Evolutionary conservation across 306 rosid species (phyloP).

Genomic region (Ammopiptanthus mongolicus): DNA sequence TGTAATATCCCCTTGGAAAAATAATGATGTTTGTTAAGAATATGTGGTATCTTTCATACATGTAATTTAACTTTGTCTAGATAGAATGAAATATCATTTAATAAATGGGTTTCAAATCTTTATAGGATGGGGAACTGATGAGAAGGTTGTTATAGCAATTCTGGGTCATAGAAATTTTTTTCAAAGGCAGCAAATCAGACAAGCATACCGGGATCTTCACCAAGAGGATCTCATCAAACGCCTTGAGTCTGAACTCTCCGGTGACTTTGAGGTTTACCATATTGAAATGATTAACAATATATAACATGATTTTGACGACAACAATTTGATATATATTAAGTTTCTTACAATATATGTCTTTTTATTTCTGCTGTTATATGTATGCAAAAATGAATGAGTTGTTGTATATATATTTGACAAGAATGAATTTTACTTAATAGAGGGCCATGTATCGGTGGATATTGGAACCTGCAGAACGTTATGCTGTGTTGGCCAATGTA

Average conservation of each 20-base stretch:
- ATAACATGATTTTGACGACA: neutral
- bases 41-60: neutral
- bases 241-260: constrained; percentile 64
- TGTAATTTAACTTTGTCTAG: neutral
- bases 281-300: neutral
- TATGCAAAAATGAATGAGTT: neutral
- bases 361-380: neutral
- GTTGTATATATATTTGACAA: neutral
- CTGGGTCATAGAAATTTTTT: constrained; percentile 51
- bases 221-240: constrained; percentile 64
- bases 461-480: constrained; percentile 20
- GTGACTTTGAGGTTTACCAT: constrained; percentile 64
- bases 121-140: constrained; percentile 79
- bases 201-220: constrained; percentile 35
- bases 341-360: neutral
- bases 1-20: neutral
- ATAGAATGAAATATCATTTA: neutral
- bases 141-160: constrained; percentile 47
- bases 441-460: constrained; percentile 23
- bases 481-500: constrained; percentile 22
- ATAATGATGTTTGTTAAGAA: neutral
- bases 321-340: neutral
- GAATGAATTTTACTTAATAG: neutral
- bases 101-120: neutral
- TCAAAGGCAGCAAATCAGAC: constrained; percentile 60